phyloP scores from a whole-genome alignment of 1,139 yeast species.

The Yamadazyma epiphylla region DNA sequence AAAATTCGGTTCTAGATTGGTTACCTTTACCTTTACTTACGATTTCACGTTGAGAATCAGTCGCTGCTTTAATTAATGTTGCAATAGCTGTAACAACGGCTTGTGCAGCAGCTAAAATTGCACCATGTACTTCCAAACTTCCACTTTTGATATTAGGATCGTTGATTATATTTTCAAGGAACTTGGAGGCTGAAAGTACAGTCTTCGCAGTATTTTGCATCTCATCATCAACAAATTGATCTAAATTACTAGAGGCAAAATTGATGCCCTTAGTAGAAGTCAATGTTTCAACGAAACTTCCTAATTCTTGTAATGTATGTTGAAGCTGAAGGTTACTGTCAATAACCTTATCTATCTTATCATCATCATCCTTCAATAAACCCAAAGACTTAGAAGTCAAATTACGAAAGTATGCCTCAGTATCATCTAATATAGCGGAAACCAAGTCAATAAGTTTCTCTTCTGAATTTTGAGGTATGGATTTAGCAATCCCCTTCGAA shows the following conservation, averaged over 20 bases:
- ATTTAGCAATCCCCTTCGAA: conserved; percentile 64
- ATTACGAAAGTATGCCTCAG: conserved; percentile 60
- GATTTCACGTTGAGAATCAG: conserved; percentile 80
- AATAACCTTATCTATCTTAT: conserved; percentile 72
- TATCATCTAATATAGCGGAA: conserved; percentile 54
- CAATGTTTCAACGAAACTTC: conserved; percentile 54
- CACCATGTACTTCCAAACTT: conserved; percentile 71
- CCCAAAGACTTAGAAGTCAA: conserved; percentile 53
- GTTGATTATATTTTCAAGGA: conserved; percentile 51
- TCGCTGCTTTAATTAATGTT: conserved; percentile 68
- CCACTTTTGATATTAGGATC: conserved; percentile 56
- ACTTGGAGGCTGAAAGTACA: conserved; percentile 62
- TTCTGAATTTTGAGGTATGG: conserved; percentile 51
- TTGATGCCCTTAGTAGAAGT: conserved; percentile 39
- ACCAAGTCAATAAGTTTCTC: conserved; percentile 50
- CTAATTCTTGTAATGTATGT: conserved; percentile 59
- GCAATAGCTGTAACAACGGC: conserved; percentile 81
- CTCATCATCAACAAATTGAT: conserved; percentile 67
- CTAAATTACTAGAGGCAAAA: conserved; percentile 53
- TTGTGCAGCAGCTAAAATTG: conserved; percentile 73
- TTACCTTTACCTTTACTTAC: conserved; percentile 69
- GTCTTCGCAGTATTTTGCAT: conserved; percentile 70
- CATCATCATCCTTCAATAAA: conserved; percentile 53
- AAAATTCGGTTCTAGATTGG: conserved; percentile 68
- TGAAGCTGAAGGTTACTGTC: conserved; percentile 74